Conservation (phyloP, 371 early-diverging fungal genomes). For the Syncephalastrum monosporum region DNA sequence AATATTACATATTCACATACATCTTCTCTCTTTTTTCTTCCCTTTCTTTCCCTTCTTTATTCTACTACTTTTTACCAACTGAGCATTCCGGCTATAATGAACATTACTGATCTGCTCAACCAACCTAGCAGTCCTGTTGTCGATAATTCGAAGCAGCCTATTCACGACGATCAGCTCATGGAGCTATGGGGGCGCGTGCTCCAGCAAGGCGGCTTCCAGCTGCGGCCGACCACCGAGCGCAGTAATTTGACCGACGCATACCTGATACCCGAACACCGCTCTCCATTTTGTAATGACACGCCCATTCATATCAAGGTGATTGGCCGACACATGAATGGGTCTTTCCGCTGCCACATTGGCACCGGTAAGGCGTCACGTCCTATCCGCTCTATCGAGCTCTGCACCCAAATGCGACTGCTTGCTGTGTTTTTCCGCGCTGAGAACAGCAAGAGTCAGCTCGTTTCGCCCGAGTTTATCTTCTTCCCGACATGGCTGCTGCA, state of each 20-base stretch:
- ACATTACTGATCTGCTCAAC: slow-evolving; percentile 16
- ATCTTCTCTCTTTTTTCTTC: slow-evolving; percentile 1
- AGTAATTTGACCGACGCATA: slow-evolving; percentile 37
- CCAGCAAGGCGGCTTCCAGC: slow-evolving; percentile 18
- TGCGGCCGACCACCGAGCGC: slow-evolving; percentile 20
- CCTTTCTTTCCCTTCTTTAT: slow-evolving; percentile 1
- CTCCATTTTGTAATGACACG: slow-evolving; percentile 12
- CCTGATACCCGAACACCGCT: slow-evolving; percentile 14
- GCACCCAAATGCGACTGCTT: slow-evolving; percentile 38
- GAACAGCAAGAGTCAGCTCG: slow-evolving; percentile 24
- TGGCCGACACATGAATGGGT: slow-evolving; percentile 39
- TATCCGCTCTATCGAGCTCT: slow-evolving; percentile 30
- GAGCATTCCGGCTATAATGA: slow-evolving; percentile 6
- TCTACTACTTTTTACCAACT: not conserved
- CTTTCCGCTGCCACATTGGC: slow-evolving; percentile 45
- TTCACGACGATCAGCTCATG: slow-evolving; percentile 28
- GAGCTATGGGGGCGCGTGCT: slow-evolving; percentile 25
- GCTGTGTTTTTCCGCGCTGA: slow-evolving; percentile 42
- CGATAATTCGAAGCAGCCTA: slow-evolving; percentile 4
- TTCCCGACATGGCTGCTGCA: slow-evolving; percentile 49
- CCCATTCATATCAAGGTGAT: slow-evolving; percentile 43
- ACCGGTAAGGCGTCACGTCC: slow-evolving; percentile 45
- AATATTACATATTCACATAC: not conserved
- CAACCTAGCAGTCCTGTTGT: slow-evolving; percentile 6
- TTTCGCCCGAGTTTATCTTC: slow-evolving; percentile 44